Base-by-base conservation (phyloP, 1,284 basidiomycete genomes). In the Schizophyllum commune region DNA sequence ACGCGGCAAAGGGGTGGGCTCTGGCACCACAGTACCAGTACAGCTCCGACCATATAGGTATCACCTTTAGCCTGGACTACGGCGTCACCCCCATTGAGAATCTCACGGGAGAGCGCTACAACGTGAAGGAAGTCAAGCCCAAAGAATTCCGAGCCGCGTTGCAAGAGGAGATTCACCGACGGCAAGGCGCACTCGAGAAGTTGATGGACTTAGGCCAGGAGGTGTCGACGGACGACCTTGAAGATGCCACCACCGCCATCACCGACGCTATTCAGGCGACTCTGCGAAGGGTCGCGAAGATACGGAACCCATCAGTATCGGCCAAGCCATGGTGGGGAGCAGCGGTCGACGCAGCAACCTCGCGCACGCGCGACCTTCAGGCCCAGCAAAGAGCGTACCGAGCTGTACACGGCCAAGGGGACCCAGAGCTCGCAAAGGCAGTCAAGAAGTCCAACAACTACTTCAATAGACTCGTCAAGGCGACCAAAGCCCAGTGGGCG, bases 281-380 rank as follows among this genome's bases (percentile, higher is more conserved):
- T 8, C 62, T 61, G 5, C 61, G 9, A 19, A 54, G 52, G 22
- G 58, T 60, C 0, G 63, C 39, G 1, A 60, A 60, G 51, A 33
- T 34, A 7, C 59, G 61, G 13, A 55, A 47, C 9, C 60, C 56
- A 1, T 58, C 33, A 11, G 39, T 47, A 1, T 61, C 59, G 11
- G 61, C 62, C 19, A 63, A 64, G 56, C 63, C 64, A 13, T 65
- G 64, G 64, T 65, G 64, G 64, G 58, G 64, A 34, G 19, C 60
- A 15, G 60, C 61, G 1, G 55, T 65, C 9, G 22, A 19, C 15
- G 58, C 54, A 21, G 61, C 55, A n/a, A 56, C n/a, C 6, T 17
- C 53, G 5, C 55, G 59, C 20, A 47, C n/a, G n/a, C n/a, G n/a
- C n/a, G n/a, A n/a, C n/a, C n/a, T 65, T 4, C 57, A 60, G 9